Conservation (phyloP, 2,329 filamentous ascomycete species). For the Penicillium sp. region DNA sequence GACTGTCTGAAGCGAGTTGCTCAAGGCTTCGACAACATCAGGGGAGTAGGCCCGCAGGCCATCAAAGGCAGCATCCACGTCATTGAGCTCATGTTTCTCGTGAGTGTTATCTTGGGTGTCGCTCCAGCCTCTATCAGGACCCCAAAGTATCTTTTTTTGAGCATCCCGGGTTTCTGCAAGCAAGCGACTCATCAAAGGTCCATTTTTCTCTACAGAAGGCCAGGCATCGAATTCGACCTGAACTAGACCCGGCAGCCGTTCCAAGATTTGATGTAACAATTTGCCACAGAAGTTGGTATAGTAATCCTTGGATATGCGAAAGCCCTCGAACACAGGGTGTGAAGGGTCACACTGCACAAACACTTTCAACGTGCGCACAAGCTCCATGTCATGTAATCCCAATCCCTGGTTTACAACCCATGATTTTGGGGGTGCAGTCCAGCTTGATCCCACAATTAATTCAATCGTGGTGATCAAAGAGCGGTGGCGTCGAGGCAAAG, state of each 20-base stretch:
- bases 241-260: slow-evolving; percentile 47
- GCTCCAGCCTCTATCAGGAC: slow-evolving; percentile 40
- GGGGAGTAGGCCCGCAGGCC: slow-evolving; percentile 10
- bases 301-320: slow-evolving; percentile 54
- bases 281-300: slow-evolving; percentile 57
- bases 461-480: slow-evolving; percentile 53
- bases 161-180: slow-evolving; percentile 33
- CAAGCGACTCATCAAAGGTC: slow-evolving; percentile 52
- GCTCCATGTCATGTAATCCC: slow-evolving; percentile 49
- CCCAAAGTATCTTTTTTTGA: slow-evolving; percentile 39
- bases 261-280: slow-evolving; percentile 50
- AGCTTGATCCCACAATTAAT: slow-evolving; percentile 58
- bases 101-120: slow-evolving; percentile 26
- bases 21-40: slow-evolving; percentile 10
- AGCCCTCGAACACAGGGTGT: slow-evolving; percentile 54
- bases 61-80: slow-evolving; percentile 14
- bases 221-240: slow-evolving; percentile 58
- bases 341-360: slow-evolving; percentile 58
- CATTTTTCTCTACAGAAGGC: slow-evolving; percentile 50
- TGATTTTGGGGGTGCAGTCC: slow-evolving; percentile 54
- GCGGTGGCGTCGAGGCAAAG: slow-evolving; percentile 52
- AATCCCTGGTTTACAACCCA: slow-evolving; percentile 53
- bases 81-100: slow-evolving; percentile 7
- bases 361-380: slow-evolving; percentile 51
- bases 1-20: slow-evolving; percentile 14